A percentile compares a stretch with the other conserved stretches of the same genome.
Evolutionary conservation across 2,329 filamentous ascomycete genomes (phyloP).

Genomic region (Cercospora citrullina): DNA sequence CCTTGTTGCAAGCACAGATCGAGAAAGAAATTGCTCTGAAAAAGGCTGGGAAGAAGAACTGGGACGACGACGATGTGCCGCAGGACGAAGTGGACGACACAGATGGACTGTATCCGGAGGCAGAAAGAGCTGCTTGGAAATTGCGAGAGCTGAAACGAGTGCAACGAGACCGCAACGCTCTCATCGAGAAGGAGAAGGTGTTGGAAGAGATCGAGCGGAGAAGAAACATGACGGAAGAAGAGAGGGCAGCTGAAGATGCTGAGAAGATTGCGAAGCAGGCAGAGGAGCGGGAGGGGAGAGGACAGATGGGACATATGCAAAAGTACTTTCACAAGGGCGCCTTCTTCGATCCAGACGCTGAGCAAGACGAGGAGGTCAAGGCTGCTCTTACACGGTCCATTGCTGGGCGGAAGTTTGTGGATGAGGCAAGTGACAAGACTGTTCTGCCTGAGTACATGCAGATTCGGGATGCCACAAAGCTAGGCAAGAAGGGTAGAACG

Average conservation of each 20-base stretch:
- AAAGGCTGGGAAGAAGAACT: constrained; percentile 75
- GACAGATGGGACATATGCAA: constrained; percentile 87
- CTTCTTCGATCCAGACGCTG: constrained; percentile 78
- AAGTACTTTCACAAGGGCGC: constrained; percentile 97
- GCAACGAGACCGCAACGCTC: constrained; percentile 76
- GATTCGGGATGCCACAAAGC: constrained; percentile 86
- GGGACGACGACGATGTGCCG: constrained; percentile 73
- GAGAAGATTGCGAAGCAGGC: constrained; percentile 74
- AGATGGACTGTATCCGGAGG: constrained; percentile 81
- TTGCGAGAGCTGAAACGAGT: constrained; percentile 86
- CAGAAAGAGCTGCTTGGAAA: constrained; percentile 90
- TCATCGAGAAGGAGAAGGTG: constrained; percentile 79
- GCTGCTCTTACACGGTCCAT: constrained; percentile 78
- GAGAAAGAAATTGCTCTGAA: constrained; percentile 75
- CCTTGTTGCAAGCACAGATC: constrained; percentile 84
- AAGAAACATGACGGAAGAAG: constrained; percentile 80
- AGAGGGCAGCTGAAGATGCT: constrained; percentile 81
- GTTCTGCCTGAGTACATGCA: constrained; percentile 88
- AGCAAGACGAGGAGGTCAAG: constrained; percentile 62
- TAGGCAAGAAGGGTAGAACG: constrained; percentile 88
- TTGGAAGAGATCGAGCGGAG: constrained; percentile 86
- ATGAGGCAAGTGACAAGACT: constrained; percentile 80
- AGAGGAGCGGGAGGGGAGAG: constrained; percentile 70
- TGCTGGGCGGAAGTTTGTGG: constrained; percentile 79
- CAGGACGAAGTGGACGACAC: constrained; percentile 82